These are phyloP conservation scores for Escallonia herrerae DNA, from an alignment of 129 eudicot genomes.

Conservation along the genomic window DNA sequence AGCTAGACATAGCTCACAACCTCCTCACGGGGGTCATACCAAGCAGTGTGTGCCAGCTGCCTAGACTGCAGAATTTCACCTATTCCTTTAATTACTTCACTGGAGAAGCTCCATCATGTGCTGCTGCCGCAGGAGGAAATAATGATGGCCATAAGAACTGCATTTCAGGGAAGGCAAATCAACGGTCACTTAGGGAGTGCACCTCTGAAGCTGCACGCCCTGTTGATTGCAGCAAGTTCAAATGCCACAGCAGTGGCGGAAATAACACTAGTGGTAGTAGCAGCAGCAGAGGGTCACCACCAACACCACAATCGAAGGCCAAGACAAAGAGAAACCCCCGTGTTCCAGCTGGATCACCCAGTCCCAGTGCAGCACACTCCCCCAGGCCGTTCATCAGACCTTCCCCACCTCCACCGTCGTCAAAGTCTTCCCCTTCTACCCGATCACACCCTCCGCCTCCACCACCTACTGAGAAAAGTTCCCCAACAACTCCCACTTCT, in stretches of 20 bases:
- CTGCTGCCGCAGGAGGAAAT: conserved; percentile 28
- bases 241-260: conserved; percentile 23
- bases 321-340: conserved; percentile 19
- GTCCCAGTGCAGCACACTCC: conserved; percentile 21
- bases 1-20: conserved; percentile 78
- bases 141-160: conserved; percentile 60
- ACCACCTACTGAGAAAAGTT: conserved; percentile 9
- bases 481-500: too few relatives aligned
- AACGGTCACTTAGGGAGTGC: conserved; percentile 54
- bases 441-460: conserved; percentile 60
- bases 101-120: conserved; percentile 71
- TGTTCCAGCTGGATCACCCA: conserved; percentile 14
- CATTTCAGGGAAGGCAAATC: conserved; percentile 40
- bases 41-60: conserved; percentile 51
- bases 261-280: conserved; percentile 3
- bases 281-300: conserved; percentile 1
- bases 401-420: conserved; percentile 45
- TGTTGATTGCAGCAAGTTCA: conserved; percentile 61
- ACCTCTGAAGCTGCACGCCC: conserved; percentile 49
- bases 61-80: conserved; percentile 63
- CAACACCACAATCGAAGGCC: conserved; percentile 11
- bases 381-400: conserved; percentile 16
- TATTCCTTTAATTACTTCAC: conserved; percentile 75
- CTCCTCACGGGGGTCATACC: conserved; percentile 70
- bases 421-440: conserved; percentile 30